phyloP scores from a whole-genome alignment of 805 yeast species.

The Starmerella floricola region DNA sequence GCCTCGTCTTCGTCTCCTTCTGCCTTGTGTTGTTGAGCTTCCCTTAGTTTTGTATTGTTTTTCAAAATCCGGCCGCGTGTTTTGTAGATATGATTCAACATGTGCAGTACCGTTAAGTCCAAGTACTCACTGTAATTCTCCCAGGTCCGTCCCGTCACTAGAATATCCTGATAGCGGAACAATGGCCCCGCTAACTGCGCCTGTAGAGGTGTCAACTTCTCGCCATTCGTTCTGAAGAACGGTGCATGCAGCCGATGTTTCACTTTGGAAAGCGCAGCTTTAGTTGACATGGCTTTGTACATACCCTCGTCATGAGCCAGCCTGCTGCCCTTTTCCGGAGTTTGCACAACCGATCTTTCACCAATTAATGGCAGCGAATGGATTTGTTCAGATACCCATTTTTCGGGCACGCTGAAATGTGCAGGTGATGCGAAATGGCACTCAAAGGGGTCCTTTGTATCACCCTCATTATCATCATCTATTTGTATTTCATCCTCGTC shows the following conservation, averaged over 20 bases:
- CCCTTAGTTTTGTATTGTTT: conserved; percentile 47
- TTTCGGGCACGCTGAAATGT: conserved; percentile 26
- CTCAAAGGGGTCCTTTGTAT: conserved; percentile 57
- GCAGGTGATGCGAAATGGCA: conserved; percentile 50
- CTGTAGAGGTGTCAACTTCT: conserved; percentile 36
- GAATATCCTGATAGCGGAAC: conserved; percentile 59
- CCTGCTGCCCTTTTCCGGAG: neutral
- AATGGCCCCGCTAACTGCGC: conserved; percentile 47
- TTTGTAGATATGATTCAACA: conserved; percentile 69
- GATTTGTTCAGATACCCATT: conserved; percentile 23
- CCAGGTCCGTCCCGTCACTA: conserved; percentile 43
- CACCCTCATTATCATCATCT: conserved; percentile 33
- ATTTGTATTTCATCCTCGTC: conserved; percentile 27
- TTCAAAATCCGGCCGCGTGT: conserved; percentile 77
- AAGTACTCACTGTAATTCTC: conserved; percentile 44
- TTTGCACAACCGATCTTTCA: conserved; percentile 10
- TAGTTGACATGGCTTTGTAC: neutral
- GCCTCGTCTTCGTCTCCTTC: neutral
- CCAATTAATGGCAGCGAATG: conserved; percentile 21
- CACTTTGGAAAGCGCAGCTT: conserved; percentile 23
- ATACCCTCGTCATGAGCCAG: neutral
- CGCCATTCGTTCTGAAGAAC: conserved; percentile 27
- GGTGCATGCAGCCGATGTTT: conserved; percentile 35
- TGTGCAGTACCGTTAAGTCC: conserved; percentile 56
- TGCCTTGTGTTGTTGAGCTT: neutral